phyloP scores from a whole-genome alignment of 148 eudicot genomes.

The Rhododendron molle region DNA sequence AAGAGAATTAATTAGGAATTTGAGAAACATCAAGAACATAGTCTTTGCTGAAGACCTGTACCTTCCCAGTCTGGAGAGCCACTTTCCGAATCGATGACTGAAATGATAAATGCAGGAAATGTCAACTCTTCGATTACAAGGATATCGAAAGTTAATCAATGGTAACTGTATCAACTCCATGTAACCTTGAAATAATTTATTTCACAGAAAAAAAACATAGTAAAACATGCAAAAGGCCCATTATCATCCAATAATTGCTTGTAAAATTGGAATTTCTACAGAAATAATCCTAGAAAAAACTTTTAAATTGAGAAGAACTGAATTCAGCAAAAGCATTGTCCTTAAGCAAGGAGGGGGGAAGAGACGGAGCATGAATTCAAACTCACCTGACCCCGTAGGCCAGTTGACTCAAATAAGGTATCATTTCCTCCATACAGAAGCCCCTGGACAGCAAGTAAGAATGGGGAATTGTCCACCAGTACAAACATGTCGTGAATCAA shows the following conservation, averaged over 20 bases:
- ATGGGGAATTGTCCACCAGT: not conserved
- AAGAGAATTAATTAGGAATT: not conserved
- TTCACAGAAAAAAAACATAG: not conserved
- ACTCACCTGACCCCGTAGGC: constrained; percentile 64
- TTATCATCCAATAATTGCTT: not conserved
- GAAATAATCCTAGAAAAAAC: not conserved
- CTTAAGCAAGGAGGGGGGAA: not conserved
- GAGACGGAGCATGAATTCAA: not conserved
- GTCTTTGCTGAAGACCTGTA: constrained; percentile 22
- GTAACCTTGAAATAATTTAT: not conserved
- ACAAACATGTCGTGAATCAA: not conserved
- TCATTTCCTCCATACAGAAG: constrained; percentile 79
- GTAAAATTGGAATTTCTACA: not conserved
- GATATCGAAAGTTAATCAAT: not conserved
- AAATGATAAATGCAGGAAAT: constrained; percentile 22
- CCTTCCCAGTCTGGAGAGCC: constrained; percentile 74
- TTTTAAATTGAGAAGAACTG: not conserved
- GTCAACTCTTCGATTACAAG: constrained; percentile 9
- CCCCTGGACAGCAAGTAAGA: constrained; percentile 55
- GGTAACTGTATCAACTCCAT: not conserved
- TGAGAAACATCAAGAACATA: not conserved
- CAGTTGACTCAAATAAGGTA: constrained; percentile 85
- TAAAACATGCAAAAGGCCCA: not conserved
- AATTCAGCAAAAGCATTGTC: not conserved
- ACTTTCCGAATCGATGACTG: constrained; percentile 96